Base-by-base conservation (phyloP, 2,329 filamentous ascomycete genomes). In the Phoma sp. region DNA sequence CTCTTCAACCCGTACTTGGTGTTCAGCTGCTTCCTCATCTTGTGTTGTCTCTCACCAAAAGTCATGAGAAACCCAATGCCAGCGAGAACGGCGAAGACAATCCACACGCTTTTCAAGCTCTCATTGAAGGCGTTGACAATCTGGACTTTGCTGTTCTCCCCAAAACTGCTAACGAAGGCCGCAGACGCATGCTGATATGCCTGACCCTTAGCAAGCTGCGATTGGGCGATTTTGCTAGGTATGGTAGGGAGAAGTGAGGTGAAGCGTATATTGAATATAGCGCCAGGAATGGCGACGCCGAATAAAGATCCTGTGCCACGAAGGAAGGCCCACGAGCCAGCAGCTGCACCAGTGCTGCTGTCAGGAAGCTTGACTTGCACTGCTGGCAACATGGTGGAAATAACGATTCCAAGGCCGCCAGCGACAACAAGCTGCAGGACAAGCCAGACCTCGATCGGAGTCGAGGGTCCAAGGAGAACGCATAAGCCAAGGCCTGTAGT, bases 1-100 rank as follows among this genome's bases (percentile, higher is more conserved):
- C 52, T 55, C 55, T 75, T 71, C 3, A 79, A 58, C 0, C 77
- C 77, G 60, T 71, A 79, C 13, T 73, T 68, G 0, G 75, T 78
- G 40, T 78, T 70, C 33, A 79, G 58, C 14, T 73, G 68, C 10
- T 67, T 72, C 36, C 75, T 61, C 59, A 79, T 62, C 57, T 71
- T 66, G 11, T 77, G 55, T 52, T 77, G 66, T 44, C 72, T 71
- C 57, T 75, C 72, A 1, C 70, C 58, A 14, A 73, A 74, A 1
- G 66, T 68, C 13, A 75, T 29, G 3, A 72, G 25, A 22, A 78
- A 75, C 1, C 67, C 69, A 4, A 75, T 23, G 0, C 52, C 70
- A 0, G 69, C 62, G 23, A 78, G 61, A 0, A 64, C 61, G 0
- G 76, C 62, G 8, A 70, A 70, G 1, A 78, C 62, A 3, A 74